phyloP scores from a whole-genome alignment of 2,329 filamentous ascomycete species.

The Diaporthe helianthi region DNA sequence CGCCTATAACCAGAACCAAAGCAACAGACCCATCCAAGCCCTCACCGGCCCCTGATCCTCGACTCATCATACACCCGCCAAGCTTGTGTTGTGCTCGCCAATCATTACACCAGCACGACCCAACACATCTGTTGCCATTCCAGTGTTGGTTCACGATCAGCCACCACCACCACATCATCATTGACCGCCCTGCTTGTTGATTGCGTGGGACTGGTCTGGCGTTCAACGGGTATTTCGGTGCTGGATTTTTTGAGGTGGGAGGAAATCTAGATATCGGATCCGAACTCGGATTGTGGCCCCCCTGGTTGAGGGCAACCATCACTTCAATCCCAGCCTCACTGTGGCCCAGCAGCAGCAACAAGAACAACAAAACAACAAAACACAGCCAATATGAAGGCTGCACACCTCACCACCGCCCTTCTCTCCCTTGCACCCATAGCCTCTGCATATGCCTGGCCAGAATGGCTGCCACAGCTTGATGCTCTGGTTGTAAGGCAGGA shows the following conservation, averaged over 20 bases:
- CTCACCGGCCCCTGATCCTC: constrained; percentile 10
- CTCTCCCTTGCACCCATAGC: constrained; percentile 59
- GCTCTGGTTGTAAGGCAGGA: constrained; percentile 58
- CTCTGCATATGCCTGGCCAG: constrained; percentile 59
- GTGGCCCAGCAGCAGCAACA: constrained; percentile 19
- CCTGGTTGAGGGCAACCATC: constrained; percentile 8
- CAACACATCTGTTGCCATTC: background rate
- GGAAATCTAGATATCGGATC: background rate
- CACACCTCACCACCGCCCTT: constrained; percentile 57
- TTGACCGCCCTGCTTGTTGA: background rate
- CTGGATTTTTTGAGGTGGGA: background rate
- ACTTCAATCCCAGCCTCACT: background rate
- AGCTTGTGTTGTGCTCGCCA: constrained; percentile 10
- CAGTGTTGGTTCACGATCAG: constrained; percentile 10
- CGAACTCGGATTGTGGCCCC: background rate
- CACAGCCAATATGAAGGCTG: constrained; percentile 55
- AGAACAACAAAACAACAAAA: background rate
- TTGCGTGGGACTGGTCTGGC: background rate
- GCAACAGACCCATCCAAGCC: background rate
- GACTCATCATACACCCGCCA: constrained; percentile 19
- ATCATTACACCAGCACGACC: constrained; percentile 10
- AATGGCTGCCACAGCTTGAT: constrained; percentile 61
- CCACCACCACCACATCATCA: constrained; percentile 11
- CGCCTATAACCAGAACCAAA: background rate
- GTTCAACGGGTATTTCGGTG: background rate